Conservation (phyloP, 495 filamentous ascomycete species). For the Pseudoneurospora amorphoporcata region DNA sequence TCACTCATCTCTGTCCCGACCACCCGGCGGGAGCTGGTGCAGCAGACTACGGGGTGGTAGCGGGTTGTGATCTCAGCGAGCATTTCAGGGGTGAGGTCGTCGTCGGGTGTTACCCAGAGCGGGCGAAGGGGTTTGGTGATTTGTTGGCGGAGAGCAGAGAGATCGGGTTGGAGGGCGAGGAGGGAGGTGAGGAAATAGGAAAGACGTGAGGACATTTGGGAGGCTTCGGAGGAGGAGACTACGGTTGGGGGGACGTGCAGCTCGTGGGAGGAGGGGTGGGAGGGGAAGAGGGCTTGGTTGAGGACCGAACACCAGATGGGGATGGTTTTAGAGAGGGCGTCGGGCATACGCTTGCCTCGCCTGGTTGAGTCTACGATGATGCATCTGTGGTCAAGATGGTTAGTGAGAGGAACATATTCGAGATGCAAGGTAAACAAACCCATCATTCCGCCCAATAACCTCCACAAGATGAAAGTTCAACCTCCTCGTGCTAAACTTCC, state of each 20-base stretch:
- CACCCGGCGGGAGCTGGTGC: slow-evolving; percentile 63
- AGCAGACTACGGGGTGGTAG: slow-evolving; percentile 66
- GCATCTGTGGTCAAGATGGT: slow-evolving; percentile 42
- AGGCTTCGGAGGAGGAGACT: slow-evolving; percentile 62
- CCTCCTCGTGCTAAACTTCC: slow-evolving; percentile 75
- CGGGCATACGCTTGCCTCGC: slow-evolving; percentile 84
- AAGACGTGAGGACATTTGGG: slow-evolving; percentile 64
- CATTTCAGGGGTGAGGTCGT: slow-evolving; percentile 4
- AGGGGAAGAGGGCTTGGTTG: slow-evolving; percentile 69
- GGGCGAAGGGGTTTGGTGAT: slow-evolving; percentile 52
- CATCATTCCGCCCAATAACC: slow-evolving; percentile 48
- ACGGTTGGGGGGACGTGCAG: slow-evolving; percentile 56
- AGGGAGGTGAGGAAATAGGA: slow-evolving; percentile 56
- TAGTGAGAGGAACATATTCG: not conserved
- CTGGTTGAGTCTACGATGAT: slow-evolving; percentile 95
- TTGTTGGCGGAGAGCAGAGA: slow-evolving; percentile 19
- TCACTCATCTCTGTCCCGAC: slow-evolving; percentile 52
- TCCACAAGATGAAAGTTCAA: slow-evolving; percentile 74
- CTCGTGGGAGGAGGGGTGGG: slow-evolving; percentile 28
- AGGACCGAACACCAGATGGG: slow-evolving; percentile 87
- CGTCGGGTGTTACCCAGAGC: slow-evolving; percentile 48
- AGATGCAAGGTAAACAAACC: slow-evolving; percentile 34
- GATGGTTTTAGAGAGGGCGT: slow-evolving; percentile 85
- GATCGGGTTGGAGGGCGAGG: slow-evolving; percentile 27
- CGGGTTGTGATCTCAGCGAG: slow-evolving; percentile 32